Evolutionary conservation across 2,329 filamentous ascomycete genomes (phyloP).

Genomic region (Colletotrichum tofieldiae): DNA sequence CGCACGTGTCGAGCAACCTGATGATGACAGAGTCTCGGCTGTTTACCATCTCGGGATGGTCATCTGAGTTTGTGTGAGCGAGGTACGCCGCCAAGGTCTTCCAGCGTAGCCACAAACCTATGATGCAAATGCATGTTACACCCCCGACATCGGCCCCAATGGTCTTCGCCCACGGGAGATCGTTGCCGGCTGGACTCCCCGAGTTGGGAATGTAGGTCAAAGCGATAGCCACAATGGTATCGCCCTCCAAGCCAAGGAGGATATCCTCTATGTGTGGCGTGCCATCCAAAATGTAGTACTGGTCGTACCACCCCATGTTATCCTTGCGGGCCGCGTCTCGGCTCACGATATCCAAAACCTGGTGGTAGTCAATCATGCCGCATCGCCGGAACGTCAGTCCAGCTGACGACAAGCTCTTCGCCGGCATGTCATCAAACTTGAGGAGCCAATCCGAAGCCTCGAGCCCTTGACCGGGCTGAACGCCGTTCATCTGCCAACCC

Average conservation of each 20-base stretch:
- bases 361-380: constrained; percentile 61
- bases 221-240: constrained; percentile 66
- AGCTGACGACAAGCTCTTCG: constrained; percentile 56
- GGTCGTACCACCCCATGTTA: constrained; percentile 72
- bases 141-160: constrained; percentile 69
- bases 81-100: not conserved
- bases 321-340: constrained; percentile 62
- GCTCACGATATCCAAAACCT: constrained; percentile 66
- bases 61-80: constrained; percentile 53
- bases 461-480: constrained; percentile 59
- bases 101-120: constrained; percentile 58
- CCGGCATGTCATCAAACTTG: constrained; percentile 65
- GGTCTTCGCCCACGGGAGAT: constrained; percentile 70
- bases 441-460: constrained; percentile 70
- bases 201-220: constrained; percentile 67
- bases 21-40: constrained; percentile 66
- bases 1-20: constrained; percentile 68
- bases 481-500: constrained; percentile 65
- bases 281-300: constrained; percentile 68
- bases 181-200: constrained; percentile 62
- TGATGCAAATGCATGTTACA: constrained; percentile 73
- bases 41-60: constrained; percentile 59
- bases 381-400: constrained; percentile 63
- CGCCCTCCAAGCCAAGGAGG: constrained; percentile 66
- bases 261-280: constrained; percentile 67